phyloP scores from a whole-genome alignment of 306 rosid genomes.

The Citrullus mucosospermus region DNA sequence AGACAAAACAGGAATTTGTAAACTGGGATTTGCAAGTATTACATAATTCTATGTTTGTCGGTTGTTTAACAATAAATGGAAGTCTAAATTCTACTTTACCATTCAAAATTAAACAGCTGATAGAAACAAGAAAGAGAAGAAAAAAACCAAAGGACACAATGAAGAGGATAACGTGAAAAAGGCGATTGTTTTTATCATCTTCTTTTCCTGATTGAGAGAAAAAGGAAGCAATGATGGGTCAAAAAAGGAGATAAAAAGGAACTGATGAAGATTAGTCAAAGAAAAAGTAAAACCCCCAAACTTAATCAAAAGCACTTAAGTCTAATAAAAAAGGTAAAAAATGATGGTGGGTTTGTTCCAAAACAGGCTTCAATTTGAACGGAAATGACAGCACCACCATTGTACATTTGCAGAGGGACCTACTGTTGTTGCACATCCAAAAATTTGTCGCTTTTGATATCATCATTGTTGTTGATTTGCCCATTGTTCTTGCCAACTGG shows the following conservation, averaged over 20 bases:
- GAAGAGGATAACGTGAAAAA: neutral
- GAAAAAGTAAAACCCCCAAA: neutral
- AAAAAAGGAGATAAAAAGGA: neutral
- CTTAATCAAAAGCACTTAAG: neutral
- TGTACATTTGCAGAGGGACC: slow-evolving; percentile 7
- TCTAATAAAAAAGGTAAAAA: neutral
- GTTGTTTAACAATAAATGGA: neutral
- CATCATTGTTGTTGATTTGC: slow-evolving; percentile 7
- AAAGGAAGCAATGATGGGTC: slow-evolving; percentile 2
- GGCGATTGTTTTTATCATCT: neutral
- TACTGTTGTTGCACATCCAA: neutral
- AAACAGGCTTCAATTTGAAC: neutral
- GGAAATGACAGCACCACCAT: slow-evolving; percentile 11
- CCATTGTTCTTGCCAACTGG: slow-evolving; percentile 70
- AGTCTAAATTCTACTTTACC: neutral
- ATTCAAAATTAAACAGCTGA: neutral
- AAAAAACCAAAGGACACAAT: neutral
- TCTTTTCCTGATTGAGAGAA: neutral
- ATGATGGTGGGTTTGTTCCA: neutral
- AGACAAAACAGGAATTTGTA: neutral
- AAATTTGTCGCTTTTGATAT: neutral
- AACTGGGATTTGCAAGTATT: neutral
- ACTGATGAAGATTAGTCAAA: slow-evolving; percentile 1
- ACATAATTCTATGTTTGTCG: neutral
- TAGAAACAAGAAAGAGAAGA: neutral